A percentile compares a stretch with the other conserved stretches of the same genome.
These are phyloP conservation scores for Pichia kluyveri DNA, from an alignment of 805 yeast genomes.

Conservation along the genomic window DNA sequence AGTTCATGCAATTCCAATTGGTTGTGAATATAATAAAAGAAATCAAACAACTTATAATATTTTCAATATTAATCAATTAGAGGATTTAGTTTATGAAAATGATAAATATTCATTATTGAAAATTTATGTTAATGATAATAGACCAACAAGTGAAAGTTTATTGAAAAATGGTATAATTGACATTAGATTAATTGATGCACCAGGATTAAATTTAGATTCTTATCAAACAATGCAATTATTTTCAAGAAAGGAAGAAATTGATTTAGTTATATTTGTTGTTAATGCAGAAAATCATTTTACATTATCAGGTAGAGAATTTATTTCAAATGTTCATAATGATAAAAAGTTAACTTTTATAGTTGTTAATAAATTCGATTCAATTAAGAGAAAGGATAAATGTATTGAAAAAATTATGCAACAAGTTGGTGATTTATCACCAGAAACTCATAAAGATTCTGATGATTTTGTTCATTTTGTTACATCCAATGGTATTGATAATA, in stretches of 20 bases:
- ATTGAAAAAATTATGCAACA: conserved; percentile 71
- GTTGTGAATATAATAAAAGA: conserved; percentile 37
- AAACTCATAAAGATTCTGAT: conserved; percentile 77
- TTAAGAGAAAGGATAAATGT: conserved; percentile 74
- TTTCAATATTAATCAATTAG: conserved; percentile 46
- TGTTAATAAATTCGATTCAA: conserved; percentile 84
- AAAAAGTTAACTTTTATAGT: conserved; percentile 90
- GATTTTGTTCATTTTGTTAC: conserved; percentile 93
- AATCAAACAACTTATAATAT: conserved; percentile 61
- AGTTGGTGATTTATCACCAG: conserved; percentile 78
- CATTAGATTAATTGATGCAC: conserved; percentile 90
- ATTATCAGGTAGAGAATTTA: conserved; percentile 86
- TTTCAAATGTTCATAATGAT: conserved; percentile 82
- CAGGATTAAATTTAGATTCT: conserved; percentile 90
- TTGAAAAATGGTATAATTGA: conserved; percentile 87
- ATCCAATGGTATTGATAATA: conserved; percentile 28
- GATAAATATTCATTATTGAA: conserved; percentile 67
- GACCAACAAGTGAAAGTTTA: conserved; percentile 60
- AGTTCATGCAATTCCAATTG: conserved; percentile 81
- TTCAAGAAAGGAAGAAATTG: conserved; percentile 95
- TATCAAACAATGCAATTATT: conserved; percentile 92
- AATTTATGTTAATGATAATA: conserved; percentile 71
- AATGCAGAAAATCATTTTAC: conserved; percentile 96
- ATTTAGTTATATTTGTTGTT: conserved; percentile 90
- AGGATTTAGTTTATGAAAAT: conserved; percentile 62